Evolutionary conservation across 768 basidiomycete species (phyloP), one percentile per base, ranked within the genome.

Genomic region (Suillus weaverae): DNA sequence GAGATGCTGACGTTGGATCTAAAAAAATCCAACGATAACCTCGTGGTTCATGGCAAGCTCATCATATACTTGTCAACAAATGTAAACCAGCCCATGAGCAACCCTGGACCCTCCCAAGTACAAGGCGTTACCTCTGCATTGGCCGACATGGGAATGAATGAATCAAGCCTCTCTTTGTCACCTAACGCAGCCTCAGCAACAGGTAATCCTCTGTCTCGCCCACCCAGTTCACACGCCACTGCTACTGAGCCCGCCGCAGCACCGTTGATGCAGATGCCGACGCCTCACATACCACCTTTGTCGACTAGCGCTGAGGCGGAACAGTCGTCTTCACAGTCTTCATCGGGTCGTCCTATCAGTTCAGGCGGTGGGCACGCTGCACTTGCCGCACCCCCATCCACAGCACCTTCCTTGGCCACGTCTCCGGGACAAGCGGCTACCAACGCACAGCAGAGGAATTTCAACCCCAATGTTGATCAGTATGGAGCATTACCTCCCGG

Each of bases 11-110:
- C 97, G 1, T 77, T 96, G 69, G 97, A 99, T 73, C 81, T 99
- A 71, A 97, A 98, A 82, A 97, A 97, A 79, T 98, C 96, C n/a
- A 97, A 97, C 71, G 97, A 99, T 78, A 96, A 97, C 74, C 87
- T 97, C 33, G 92, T 95, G 56, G 97, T 99, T 4, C 95, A 99
- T 72, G 97, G 97, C 55, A 98, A 98, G 79, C 86, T 99, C 69
- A 96, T 98, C 76, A 87, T 99, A 69, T 95, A 97, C 78, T 85
- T 99, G 43, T 96, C 95, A 20, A 98, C 97, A 57, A 96, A 98
- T 73, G 83, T 93, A 73, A 85, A 80, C 64, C 87, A 89, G 69
- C 93, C 95, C 41, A 94, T 96, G 70, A 82, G 85, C 69, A 95
- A 94, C 75, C 89, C 93, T 38, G 89, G 92, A 4, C 91, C 91